These are phyloP conservation scores for Monilinia fructigena DNA, from an alignment of 2,329 filamentous ascomycete species.

Conservation along the genomic window DNA sequence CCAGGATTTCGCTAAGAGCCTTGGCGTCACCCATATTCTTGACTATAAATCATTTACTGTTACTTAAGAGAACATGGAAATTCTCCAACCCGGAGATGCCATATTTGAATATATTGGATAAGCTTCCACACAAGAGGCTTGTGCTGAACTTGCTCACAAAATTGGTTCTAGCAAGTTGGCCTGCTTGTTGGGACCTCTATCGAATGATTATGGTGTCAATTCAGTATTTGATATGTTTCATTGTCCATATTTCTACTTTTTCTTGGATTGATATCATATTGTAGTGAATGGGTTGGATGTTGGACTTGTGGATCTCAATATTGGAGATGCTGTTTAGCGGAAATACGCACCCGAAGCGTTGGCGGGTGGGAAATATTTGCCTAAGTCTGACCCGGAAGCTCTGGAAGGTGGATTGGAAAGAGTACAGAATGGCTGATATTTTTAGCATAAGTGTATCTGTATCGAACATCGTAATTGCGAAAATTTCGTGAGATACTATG, in stretches of 20 bases:
- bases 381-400: slow-evolving; percentile 44
- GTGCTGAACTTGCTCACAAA: slow-evolving; percentile 37
- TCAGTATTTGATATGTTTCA: no score
- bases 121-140: slow-evolving; percentile 28
- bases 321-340: slow-evolving; percentile 42
- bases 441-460: slow-evolving; percentile 45
- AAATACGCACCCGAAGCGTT: slow-evolving; percentile 45
- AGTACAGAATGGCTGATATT: slow-evolving; percentile 45
- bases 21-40: no score
- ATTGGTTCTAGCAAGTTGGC: slow-evolving; percentile 34
- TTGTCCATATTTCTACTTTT: no score
- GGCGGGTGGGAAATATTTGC: slow-evolving; percentile 40
- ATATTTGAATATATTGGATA: slow-evolving; percentile 7
- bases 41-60: no score
- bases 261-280: neutral
- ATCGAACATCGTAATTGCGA: slow-evolving; percentile 45
- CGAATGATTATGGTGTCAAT: no score
- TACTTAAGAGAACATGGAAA: no score
- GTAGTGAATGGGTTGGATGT: slow-evolving; percentile 35
- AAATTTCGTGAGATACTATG: no score
- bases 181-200: neutral
- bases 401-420: slow-evolving; percentile 46
- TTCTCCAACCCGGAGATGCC: slow-evolving; percentile 29
- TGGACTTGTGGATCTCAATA: slow-evolving; percentile 37
- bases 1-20: no score